A percentile compares a stretch with the other conserved stretches of the same genome.
Conservation (phyloP, 208 protist species). For the Leishmania mexicana region DNA sequence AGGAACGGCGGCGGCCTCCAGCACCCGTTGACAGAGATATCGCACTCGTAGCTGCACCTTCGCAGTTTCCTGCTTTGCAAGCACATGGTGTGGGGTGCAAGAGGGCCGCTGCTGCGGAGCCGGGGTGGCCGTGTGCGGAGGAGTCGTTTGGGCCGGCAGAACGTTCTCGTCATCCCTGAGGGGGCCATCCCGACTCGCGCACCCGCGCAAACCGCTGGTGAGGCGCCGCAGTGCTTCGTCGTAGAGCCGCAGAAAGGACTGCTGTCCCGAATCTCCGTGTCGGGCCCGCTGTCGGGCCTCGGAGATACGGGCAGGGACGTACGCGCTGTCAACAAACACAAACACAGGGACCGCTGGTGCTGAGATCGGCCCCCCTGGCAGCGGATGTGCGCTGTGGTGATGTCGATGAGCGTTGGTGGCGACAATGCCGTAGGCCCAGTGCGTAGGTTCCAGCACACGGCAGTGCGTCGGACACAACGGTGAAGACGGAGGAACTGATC, state of each 20-base stretch:
- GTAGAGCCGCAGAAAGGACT: conserved; percentile 20
- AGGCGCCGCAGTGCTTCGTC: conserved; percentile 17
- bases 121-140: background rate
- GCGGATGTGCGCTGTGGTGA: background rate
- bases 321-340: conserved; percentile 23
- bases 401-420: background rate
- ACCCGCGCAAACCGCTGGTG: background rate
- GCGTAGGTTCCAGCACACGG: conserved; percentile 19
- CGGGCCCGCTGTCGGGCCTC: conserved; percentile 11
- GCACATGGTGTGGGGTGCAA: background rate
- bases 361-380: background rate
- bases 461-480: background rate
- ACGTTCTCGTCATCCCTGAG: background rate
- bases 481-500: background rate
- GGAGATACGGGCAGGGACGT: conserved; percentile 17
- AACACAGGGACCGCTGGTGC: conserved; percentile 8
- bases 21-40: conserved; percentile 24
- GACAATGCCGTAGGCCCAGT: conserved; percentile 37
- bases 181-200: background rate
- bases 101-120: background rate
- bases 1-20: conserved; percentile 19
- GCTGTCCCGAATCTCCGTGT: background rate
- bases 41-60: conserved; percentile 21
- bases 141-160: background rate
- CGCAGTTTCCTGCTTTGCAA: background rate